Conservation (phyloP, 495 filamentous ascomycete species). For the Neurospora sp. region DNA sequence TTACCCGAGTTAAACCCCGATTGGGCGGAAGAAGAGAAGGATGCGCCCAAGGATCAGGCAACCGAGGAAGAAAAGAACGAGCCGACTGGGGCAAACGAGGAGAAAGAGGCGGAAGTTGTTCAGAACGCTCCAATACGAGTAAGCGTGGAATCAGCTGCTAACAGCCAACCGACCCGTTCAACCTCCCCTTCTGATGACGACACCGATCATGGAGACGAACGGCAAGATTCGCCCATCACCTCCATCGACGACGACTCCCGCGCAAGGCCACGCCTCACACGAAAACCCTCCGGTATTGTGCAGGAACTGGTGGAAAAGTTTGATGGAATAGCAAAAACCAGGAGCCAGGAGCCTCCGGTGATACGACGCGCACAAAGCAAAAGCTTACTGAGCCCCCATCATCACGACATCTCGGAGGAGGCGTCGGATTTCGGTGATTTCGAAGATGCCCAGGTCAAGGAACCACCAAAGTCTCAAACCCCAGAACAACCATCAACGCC, state of each 20-base stretch:
- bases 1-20: neutral
- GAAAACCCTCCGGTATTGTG: slow-evolving; percentile 30
- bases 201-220: slow-evolving; percentile 28
- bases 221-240: slow-evolving; percentile 41
- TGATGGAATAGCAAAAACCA: slow-evolving; percentile 31
- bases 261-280: slow-evolving; percentile 14
- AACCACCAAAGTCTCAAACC: slow-evolving; percentile 1
- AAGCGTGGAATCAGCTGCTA: slow-evolving; percentile 9
- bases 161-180: slow-evolving; percentile 17
- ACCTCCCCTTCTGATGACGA: slow-evolving; percentile 32
- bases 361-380: slow-evolving; percentile 8
- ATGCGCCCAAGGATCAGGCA: neutral
- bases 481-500: neutral
- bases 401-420: slow-evolving; percentile 14
- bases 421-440: slow-evolving; percentile 44
- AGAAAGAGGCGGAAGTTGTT: neutral
- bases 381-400: slow-evolving; percentile 1
- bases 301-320: slow-evolving; percentile 39
- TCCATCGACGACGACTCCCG: slow-evolving; percentile 43
- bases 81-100: neutral
- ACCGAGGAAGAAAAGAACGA: neutral
- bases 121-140: slow-evolving; percentile 1
- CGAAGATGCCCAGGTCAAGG: slow-evolving; percentile 34
- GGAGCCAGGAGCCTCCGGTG: slow-evolving; percentile 20
- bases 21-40: slow-evolving; percentile 1